Base-by-base conservation (phyloP, 306 rosid genomes). In the Fragaria vesca region DNA sequence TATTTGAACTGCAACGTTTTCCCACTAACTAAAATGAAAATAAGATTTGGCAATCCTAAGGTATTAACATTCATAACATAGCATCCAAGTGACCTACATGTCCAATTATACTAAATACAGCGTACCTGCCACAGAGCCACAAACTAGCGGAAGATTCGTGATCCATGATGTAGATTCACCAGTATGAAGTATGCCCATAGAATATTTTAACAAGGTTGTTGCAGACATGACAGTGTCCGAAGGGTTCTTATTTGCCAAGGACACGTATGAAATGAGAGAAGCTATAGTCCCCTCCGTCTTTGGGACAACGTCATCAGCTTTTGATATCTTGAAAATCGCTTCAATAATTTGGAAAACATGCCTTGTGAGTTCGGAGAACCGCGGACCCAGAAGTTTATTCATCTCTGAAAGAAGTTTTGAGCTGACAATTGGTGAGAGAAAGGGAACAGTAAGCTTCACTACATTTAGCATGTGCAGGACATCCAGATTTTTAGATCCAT, bases 81-180 rank as follows among this genome's bases (percentile, higher is more conserved):
- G 42, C 12, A 40, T 24, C 69, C 12, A 74, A 61, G 40, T 26
- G 26, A 72, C 55, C 42, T 40, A 58, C 32, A 9, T 42, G 46
- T 75, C 69, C 21, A 60, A 18, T 71, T 63, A 38, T 40, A 61
- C 60, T 77, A 15, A 48, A 77, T 58, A 57, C 71, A 77, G 58
- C 79, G 73, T 88, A 95, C 98, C 97, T 47, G 91, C 85, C 81
- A 89, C 12, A 75, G 94, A 88, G 72, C 87, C 82, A 81, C 90
- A 91, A 84, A 92, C 96, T 54, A 81, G 77, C 65, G 93, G 86
- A 82, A 91, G 91, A 67, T 84, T 89, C 82, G 71, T 92, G 74
- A 85, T 77, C 88, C 90, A 87, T 50, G 78, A 60, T 74, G 85
- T 85, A 55, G 89, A 71, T 75, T 88, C 85, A 83, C 86, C 82